Conservation (phyloP, 306 rosid genomes). For the Trifolium fragiferum region DNA sequence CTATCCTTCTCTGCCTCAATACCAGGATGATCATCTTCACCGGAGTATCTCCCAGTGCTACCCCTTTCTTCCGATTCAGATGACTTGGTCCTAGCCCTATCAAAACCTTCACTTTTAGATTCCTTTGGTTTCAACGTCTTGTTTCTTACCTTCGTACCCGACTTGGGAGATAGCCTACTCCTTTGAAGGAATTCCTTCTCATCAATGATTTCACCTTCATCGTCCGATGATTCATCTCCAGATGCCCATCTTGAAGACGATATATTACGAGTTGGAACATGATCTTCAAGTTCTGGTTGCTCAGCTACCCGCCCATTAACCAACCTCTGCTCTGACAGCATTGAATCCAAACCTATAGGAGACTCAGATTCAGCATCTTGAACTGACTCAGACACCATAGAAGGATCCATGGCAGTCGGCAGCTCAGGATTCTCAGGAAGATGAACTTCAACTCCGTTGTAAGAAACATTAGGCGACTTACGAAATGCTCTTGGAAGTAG, state of each 20-base stretch:
- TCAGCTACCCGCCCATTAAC: constrained; percentile 53
- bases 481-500: constrained; percentile 51
- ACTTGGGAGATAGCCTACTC: constrained; percentile 56
- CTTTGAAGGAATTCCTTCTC: constrained; percentile 61
- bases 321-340: constrained; percentile 46
- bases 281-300: constrained; percentile 68
- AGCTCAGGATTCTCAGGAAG: constrained; percentile 41
- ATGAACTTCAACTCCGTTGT: constrained; percentile 38
- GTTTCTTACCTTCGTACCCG: constrained; percentile 48
- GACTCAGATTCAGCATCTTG: constrained; percentile 12
- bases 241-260: constrained; percentile 98
- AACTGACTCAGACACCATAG: background rate
- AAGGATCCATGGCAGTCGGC: constrained; percentile 37
- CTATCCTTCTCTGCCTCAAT: constrained; percentile 65
- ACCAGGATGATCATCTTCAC: constrained; percentile 62
- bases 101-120: constrained; percentile 67
- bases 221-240: constrained; percentile 77
- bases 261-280: constrained; percentile 71
- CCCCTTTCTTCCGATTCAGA: constrained; percentile 76
- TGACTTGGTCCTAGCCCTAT: constrained; percentile 59
- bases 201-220: constrained; percentile 77
- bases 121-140: constrained; percentile 71
- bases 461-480: background rate
- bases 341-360: constrained; percentile 45
- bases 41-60: constrained; percentile 53